Evolutionary conservation across 202 grass and related monocot genomes (phyloP).

Genomic region (Carex arenaria): DNA sequence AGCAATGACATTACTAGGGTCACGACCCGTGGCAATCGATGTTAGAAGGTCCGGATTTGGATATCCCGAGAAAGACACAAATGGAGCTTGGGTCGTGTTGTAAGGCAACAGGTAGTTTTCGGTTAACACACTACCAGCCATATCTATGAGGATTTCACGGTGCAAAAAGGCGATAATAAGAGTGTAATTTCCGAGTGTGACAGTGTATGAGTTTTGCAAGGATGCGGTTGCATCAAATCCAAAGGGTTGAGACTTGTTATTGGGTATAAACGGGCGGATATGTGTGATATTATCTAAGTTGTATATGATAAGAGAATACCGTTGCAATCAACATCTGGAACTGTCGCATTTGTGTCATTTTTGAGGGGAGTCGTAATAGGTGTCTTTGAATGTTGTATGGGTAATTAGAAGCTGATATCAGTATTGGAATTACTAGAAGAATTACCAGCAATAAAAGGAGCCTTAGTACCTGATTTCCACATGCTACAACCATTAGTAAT

Average conservation of each 20-base stretch:
- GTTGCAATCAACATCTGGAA: slow-evolving; percentile 47
- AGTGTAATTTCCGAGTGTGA: slow-evolving; percentile 41
- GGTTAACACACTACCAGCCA: slow-evolving; percentile 42
- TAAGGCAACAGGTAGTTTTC: slow-evolving; percentile 44
- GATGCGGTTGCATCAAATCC: slow-evolving; percentile 48
- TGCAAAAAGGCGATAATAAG: slow-evolving; percentile 46
- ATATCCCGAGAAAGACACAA: slow-evolving; percentile 49
- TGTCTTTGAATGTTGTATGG: background rate
- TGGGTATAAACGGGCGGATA: slow-evolving; percentile 49
- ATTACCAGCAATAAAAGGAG: too few species aligned
- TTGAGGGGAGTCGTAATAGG: background rate
- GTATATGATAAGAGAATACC: slow-evolving; percentile 57
- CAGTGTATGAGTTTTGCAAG: slow-evolving; percentile 46
- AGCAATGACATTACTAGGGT: slow-evolving; percentile 32
- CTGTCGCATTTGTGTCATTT: background rate
- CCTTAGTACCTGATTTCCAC: background rate
- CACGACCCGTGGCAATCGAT: slow-evolving; percentile 58
- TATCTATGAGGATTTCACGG: slow-evolving; percentile 50
- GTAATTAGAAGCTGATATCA: background rate
- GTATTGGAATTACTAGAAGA: too few species aligned
- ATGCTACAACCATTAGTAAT: background rate
- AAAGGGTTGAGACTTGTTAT: slow-evolving; percentile 35
- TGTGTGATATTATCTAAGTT: too few species aligned
- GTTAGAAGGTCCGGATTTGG: slow-evolving; percentile 65
- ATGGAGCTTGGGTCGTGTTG: slow-evolving; percentile 33